Evolutionary conservation across 148 eudicot species (phyloP).

Genomic region (Euryodendron excelsum): DNA sequence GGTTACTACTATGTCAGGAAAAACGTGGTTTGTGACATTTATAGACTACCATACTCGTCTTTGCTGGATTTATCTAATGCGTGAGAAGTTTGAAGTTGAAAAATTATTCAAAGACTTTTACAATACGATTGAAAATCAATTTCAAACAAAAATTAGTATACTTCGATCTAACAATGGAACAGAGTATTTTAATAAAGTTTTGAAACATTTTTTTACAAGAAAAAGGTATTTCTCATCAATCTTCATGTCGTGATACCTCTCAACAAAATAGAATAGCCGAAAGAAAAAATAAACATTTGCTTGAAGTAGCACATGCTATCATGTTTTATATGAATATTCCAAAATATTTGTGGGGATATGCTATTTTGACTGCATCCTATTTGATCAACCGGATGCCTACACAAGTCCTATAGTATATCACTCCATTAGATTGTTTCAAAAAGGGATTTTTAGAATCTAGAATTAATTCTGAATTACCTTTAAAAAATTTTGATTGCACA

Average conservation of each 20-base stretch:
- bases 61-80: conserved; percentile 1
- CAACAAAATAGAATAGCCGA: background rate
- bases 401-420: background rate
- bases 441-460: background rate
- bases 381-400: background rate
- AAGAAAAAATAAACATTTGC: background rate
- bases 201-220: background rate
- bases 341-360: background rate
- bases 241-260: background rate
- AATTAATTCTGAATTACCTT: background rate
- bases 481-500: background rate
- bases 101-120: background rate
- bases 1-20: background rate
- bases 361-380: background rate
- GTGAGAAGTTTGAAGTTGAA: background rate
- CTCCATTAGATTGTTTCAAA: background rate
- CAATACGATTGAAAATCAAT: too few species aligned
- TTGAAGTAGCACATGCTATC: background rate
- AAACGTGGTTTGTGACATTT: background rate
- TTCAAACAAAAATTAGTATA: too few species aligned
- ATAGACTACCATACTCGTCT: background rate
- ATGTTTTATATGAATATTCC: background rate
- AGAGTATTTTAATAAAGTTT: background rate
- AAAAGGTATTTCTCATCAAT: background rate
- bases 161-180: too few species aligned